phyloP scores from a whole-genome alignment of 169 alveolate species.

The Theileria annulata region DNA sequence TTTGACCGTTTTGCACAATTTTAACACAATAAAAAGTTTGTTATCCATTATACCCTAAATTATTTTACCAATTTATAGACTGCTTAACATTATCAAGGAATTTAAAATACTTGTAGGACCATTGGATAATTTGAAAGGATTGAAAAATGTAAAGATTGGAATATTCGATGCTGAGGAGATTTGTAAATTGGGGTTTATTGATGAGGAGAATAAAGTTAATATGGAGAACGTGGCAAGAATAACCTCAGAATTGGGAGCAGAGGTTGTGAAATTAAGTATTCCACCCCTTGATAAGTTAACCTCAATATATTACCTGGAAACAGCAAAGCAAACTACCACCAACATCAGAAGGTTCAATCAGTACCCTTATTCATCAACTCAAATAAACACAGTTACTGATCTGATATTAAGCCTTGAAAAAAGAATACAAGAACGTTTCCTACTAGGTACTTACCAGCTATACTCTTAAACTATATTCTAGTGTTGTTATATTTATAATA shows the following conservation, averaged over 20 bases:
- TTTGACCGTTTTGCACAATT: neutral
- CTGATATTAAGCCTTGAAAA: conserved; percentile 11
- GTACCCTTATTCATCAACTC: conserved; percentile 20
- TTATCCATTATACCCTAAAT: no score
- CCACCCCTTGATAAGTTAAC: conserved; percentile 16
- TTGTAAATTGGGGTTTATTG: conserved; percentile 9
- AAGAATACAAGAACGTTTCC: neutral
- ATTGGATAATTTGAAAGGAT: neutral
- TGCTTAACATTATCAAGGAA: neutral
- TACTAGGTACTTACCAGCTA: conserved; percentile 8
- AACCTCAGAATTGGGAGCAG: conserved; percentile 34
- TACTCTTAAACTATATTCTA: neutral
- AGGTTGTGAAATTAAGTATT: conserved; percentile 16
- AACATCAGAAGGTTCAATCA: conserved; percentile 51
- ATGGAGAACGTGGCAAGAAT: conserved; percentile 32
- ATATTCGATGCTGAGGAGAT: conserved; percentile 29
- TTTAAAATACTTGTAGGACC: neutral
- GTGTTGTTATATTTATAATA: conserved; percentile 12
- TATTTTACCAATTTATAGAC: neutral
- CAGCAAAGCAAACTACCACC: conserved; percentile 49
- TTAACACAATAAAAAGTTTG: neutral
- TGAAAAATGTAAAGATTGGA: conserved; percentile 25
- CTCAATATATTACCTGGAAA: conserved; percentile 24
- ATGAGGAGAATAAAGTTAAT: conserved; percentile 20
- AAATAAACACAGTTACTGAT: neutral